Evolutionary conservation across 169 alveolate genomes (phyloP), one percentile per base, ranked within the genome.

Genomic region (Plasmodium gonderi): DNA sequence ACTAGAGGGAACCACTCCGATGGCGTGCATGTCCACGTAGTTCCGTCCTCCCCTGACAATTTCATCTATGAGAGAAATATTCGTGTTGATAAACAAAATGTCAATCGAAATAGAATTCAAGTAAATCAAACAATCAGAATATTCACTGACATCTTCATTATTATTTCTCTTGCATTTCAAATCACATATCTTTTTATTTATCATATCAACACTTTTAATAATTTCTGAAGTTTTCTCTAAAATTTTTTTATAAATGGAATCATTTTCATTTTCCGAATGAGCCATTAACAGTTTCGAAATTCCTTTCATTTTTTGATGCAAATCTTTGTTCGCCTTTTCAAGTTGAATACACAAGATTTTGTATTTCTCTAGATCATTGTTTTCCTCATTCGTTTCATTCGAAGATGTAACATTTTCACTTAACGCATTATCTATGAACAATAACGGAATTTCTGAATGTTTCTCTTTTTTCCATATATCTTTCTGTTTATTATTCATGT

Each of bases 91-190:
- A 17, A 82, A 82, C 44, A 82, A 20, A 26, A 68, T 49, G 26
- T 82, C 77, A 1, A 31, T 20, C 29, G 82, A 82, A 12, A 82
- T 82, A 31, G 81, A 20, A 60, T 82, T 82, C 23, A 82, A 42
- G 44, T 14, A 72, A 45, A 49, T 31, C 23, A 82, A 40, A 11
- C 75, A 69, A 26, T 82, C 76, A 26, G 77, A 82, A n/a, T 40
- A 33, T 8, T 82, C 81, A 17, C 14, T 67, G 17, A 26, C 8
- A 1, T 54, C 72, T 33, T 67, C 79, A 45, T 47, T 60, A 17
- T 5, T 6, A 6, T n/a, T 26, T 17, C 60, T 45, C 14, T 67
- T 69, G 17, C n/a, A 36, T 38, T 69, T 42, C 29, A 68, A 45
- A 12, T 17, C 40, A 7, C 76, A 82, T n/a, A 82, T 23, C n/a